Base-by-base conservation (phyloP, 2,329 filamentous ascomycete genomes). In the Helotiales sp. region DNA sequence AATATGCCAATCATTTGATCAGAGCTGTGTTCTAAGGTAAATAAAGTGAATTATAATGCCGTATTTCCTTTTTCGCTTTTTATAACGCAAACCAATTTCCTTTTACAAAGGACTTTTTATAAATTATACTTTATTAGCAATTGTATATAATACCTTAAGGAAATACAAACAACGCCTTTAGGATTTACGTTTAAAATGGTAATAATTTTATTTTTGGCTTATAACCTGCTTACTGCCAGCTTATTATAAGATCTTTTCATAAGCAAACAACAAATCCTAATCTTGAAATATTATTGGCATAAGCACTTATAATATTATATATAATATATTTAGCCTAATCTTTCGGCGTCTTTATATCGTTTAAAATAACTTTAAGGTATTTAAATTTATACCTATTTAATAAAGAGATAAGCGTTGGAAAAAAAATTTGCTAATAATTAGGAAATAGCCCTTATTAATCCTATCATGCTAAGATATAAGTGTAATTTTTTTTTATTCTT, bases 371-470 rank as follows among this genome's bases (percentile, higher is more conserved):
- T n/a, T n/a, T n/a, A n/a, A n/a, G n/a, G n/a, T n/a, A n/a, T n/a
- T n/a, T n/a, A 15, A 55, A 26, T 50, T 62, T 11, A 52, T 37
- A 66, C 49, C 20, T 63, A 58, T 57, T 57, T 28, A 40, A 40
- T 40, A 40, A 63, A 63, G 47, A 55, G n/a, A 52, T 40, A 54
- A 63, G 61, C 26, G 26, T 57, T 63, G 49, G n/a, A 22, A 63
- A 81, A 55, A 90, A 82, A 73, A 89, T 62, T 62, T 57, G 20
- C 30, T 66, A 62, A 50, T 58, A 11, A 49, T 49, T 26, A 63
- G 34, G 45, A 49, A 49, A 49, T 49, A 65, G 59, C 50, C 45
- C 59, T 68, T 65, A 66, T 52, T 66, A 40, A 40, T 66, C 45
- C 50, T 52, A 63, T 55, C n/a, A 26, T 32, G 40, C 50, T 54